phyloP scores from a whole-genome alignment of 2,329 filamentous ascomycete species.

The Erysiphe pulchra region DNA sequence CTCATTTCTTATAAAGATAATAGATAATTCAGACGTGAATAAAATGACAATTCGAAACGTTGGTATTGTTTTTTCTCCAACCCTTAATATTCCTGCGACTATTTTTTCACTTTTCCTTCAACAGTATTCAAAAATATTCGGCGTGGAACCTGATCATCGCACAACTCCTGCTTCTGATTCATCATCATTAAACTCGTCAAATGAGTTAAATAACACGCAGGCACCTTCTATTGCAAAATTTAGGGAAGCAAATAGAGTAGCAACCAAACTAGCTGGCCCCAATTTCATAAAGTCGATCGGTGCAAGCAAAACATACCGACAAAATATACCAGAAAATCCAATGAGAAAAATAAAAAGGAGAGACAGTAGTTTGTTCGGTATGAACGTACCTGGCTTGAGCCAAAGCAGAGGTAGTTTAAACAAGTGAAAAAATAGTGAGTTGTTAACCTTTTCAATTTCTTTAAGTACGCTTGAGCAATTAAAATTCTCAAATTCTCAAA shows the following conservation, averaged over 20 bases:
- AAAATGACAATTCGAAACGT: constrained; percentile 98
- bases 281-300: not conserved
- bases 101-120: constrained; percentile 86
- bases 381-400: constrained; percentile 19
- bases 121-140: constrained; percentile 71
- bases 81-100: constrained; percentile 82
- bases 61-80: constrained; percentile 93
- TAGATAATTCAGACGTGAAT: constrained; percentile 71
- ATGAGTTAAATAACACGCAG: constrained; percentile 11
- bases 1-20: constrained; percentile 71
- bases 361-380: constrained; percentile 32
- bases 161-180: constrained; percentile 15
- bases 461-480: too few species aligned
- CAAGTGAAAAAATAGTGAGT: constrained; percentile 1
- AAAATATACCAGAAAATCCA: constrained; percentile 7
- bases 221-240: constrained; percentile 12
- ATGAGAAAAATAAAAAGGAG: constrained; percentile 22
- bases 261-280: not conserved
- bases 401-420: constrained; percentile 10
- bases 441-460: too few species aligned
- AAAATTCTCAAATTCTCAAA: too few species aligned
- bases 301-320: not conserved
- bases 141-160: constrained; percentile 38
- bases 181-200: constrained; percentile 5
- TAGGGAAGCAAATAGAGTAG: constrained; percentile 8